A percentile compares a stretch with the other conserved stretches of the same genome.
These are phyloP conservation scores for Eucalyptus shirleyi DNA, from an alignment of 345 rosid species.

Conservation along the genomic window DNA sequence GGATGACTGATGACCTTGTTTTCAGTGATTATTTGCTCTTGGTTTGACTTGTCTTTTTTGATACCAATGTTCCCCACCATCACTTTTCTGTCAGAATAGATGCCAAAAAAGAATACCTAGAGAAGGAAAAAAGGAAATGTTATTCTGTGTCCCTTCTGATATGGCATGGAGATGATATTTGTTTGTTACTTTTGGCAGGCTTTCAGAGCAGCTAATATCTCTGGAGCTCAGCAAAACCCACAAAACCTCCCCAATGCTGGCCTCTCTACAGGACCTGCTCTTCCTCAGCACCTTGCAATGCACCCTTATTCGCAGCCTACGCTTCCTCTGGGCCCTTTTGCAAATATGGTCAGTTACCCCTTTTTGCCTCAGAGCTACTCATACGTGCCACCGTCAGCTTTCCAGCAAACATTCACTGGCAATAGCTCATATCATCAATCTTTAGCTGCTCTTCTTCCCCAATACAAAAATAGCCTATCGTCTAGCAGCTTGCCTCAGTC, in stretches of 20 bases:
- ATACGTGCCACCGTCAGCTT: slow-evolving; percentile 74
- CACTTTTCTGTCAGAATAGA: not conserved
- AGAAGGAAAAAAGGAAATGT: not conserved
- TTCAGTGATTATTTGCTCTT: not conserved
- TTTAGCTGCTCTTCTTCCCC: slow-evolving; percentile 76
- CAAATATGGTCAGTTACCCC: slow-evolving; percentile 89
- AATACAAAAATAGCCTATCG: slow-evolving; percentile 72
- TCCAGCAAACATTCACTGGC: slow-evolving; percentile 77
- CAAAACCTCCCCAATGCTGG: slow-evolving; percentile 48
- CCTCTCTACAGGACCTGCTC: slow-evolving; percentile 67
- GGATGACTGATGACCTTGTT: not conserved
- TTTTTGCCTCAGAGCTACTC: slow-evolving; percentile 88
- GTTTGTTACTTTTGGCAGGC: slow-evolving; percentile 24
- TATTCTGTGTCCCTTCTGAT: not conserved
- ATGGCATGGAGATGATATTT: not conserved
- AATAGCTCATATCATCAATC: slow-evolving; percentile 81
- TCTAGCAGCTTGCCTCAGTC: slow-evolving; percentile 84
- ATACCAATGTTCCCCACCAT: not conserved
- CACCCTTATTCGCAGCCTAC: slow-evolving; percentile 89
- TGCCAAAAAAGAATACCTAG: not conserved
- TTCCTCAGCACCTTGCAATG: slow-evolving; percentile 82
- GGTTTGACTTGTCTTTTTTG: not conserved
- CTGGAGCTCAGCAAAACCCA: slow-evolving; percentile 57
- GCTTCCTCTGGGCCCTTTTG: slow-evolving; percentile 68
- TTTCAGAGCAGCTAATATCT: slow-evolving; percentile 44